Evolutionary conservation across 140 eudicot species (phyloP).

Genomic region (Artemisia princeps): DNA sequence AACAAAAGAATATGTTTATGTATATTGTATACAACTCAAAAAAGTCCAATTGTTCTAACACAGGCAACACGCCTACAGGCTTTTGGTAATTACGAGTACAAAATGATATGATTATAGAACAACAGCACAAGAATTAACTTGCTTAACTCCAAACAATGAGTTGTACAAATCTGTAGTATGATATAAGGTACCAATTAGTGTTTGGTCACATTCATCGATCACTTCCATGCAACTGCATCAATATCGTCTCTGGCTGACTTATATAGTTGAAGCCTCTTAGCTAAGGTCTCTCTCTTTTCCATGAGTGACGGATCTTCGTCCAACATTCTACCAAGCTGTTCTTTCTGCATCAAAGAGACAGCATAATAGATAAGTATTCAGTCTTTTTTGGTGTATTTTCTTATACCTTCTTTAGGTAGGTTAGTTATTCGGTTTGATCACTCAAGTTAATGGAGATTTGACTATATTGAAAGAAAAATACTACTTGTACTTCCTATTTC

Average conservation of each 20-base stretch:
- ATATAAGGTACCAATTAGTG: neutral
- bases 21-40: slow-evolving; percentile 11
- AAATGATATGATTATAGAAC: slow-evolving; percentile 22
- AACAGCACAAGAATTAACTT: slow-evolving; percentile 11
- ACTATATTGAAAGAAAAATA: neutral
- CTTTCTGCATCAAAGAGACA: slow-evolving; percentile 56
- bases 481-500: neutral
- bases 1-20: neutral
- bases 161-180: neutral
- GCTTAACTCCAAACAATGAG: slow-evolving; percentile 1
- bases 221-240: slow-evolving; percentile 89
- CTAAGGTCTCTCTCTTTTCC: slow-evolving; percentile 74
- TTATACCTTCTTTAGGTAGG: neutral
- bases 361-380: neutral
- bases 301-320: slow-evolving; percentile 90
- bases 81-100: slow-evolving; percentile 2
- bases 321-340: slow-evolving; percentile 77
- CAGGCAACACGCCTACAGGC: slow-evolving; percentile 5
- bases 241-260: slow-evolving; percentile 94
- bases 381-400: neutral
- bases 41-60: neutral
- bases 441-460: neutral
- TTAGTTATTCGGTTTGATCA: neutral
- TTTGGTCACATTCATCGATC: slow-evolving; percentile 17
- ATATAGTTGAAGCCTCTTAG: slow-evolving; percentile 75